Evolutionary conservation across 371 early-diverging fungal genomes (phyloP), one percentile per base, ranked within the genome.

Genomic region (Rhizopus arrhizus): DNA sequence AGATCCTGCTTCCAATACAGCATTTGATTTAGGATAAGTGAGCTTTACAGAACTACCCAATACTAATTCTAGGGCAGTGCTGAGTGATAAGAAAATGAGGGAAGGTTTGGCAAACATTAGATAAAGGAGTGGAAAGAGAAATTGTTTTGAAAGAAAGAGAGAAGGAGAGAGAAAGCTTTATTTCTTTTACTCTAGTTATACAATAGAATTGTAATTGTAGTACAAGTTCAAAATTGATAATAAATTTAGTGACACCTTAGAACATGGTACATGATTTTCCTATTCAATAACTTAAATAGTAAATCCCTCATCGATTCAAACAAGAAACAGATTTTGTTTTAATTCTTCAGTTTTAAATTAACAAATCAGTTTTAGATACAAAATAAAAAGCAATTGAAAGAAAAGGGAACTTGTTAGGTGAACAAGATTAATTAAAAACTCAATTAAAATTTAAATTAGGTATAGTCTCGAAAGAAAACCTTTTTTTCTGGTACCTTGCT

Each of bases 21-120:
- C 68, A 34, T 70, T 72, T 11, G 74, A 50, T 46, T 70, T 55
- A 13, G 79, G 79, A 15, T 56, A 43, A 52, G 68, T 67, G 45
- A 71, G 53, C 6, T 58, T 52, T 42, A 71, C 65, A 33, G 72
- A 71, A 59, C 68, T 60, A 40, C 62, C 72, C 33, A 57, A 55
- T 15, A 63, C 61, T 36, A 63, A 47, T 48, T 67, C 48, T 31
- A 67, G 51, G 36, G 59, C 63, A 34, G 59, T 59, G 31, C 52
- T 55, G 32, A 63, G 48, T 32, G 68, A 47, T 38, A 68, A 59
- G 34, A 55, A 45, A 31, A 56, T 29, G 58, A 58, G 51, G 28
- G 62, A 35, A 50, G 52, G 31, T 53, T 59, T 59, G 29, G 8
- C 12, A 28, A 68, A 56, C 59, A 68, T 53, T 13, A 12, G 13